These are phyloP conservation scores for Kwoniella europaea DNA, from an alignment of 768 basidiomycete species.

Conservation along the genomic window DNA sequence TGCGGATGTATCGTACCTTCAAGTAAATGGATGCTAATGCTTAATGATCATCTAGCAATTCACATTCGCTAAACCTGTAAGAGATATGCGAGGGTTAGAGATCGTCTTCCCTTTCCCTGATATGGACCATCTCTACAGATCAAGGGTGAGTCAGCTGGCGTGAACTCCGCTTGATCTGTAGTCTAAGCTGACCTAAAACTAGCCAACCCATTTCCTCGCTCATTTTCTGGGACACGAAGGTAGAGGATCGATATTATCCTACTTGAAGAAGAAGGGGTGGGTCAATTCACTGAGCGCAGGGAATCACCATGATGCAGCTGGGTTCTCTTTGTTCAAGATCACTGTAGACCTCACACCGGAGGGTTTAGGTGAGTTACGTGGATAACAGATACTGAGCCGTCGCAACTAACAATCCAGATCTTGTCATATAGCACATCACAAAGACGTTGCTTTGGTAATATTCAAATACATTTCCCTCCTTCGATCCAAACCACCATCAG, in stretches of 20 bases:
- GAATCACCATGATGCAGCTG: constrained; percentile 68
- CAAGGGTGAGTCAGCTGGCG: constrained; percentile 60
- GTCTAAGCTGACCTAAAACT: too few species aligned
- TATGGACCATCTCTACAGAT: constrained; percentile 61
- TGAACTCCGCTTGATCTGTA: too few species aligned
- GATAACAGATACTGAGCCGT: not conserved
- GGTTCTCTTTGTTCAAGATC: constrained; percentile 89
- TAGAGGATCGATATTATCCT: constrained; percentile 85
- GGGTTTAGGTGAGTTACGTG: constrained; percentile 73
- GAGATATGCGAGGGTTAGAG: constrained; percentile 81
- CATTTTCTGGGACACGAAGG: constrained; percentile 78
- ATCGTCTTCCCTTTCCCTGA: constrained; percentile 67
- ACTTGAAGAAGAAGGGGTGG: constrained; percentile 89
- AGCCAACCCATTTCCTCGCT: constrained; percentile 74
- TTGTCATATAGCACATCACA: constrained; percentile 69
- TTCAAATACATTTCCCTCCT: constrained; percentile 72
- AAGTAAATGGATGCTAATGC: too few species aligned
- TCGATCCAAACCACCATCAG: constrained; percentile 55
- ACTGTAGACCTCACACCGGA: constrained; percentile 78
- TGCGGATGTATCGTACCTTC: too few species aligned
- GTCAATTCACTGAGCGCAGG: constrained; percentile 74
- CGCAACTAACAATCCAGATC: not conserved
- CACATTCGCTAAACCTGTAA: constrained; percentile 78
- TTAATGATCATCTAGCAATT: constrained; percentile 31
- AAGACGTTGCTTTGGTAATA: constrained; percentile 68